Percentiles rank a stretch among this genome's conserved stretches.
These are phyloP conservation scores for Calocybe gangraenosa DNA, from an alignment of 768 basidiomycete genomes.

Conservation along the genomic window DNA sequence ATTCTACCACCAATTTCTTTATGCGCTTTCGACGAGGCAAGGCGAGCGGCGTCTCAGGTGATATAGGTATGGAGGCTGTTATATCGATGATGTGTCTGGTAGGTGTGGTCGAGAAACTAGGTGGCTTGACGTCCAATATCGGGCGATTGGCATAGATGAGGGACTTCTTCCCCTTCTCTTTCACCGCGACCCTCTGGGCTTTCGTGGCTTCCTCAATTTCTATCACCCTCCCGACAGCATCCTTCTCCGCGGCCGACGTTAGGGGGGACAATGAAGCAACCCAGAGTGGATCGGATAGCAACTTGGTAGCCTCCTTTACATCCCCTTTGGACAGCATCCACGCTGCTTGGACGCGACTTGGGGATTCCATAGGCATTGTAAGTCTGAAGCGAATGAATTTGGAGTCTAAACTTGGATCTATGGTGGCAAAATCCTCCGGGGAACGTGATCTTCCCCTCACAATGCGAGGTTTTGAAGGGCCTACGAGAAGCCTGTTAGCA, in stretches of 20 bases:
- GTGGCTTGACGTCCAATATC: slow-evolving; percentile 40
- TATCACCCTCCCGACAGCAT: slow-evolving; percentile 56
- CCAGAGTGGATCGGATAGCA: slow-evolving; percentile 59
- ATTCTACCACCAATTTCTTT: slow-evolving; percentile 60
- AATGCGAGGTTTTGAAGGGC: slow-evolving; percentile 50
- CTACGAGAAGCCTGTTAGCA: slow-evolving; percentile 32
- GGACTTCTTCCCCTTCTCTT: slow-evolving; percentile 79
- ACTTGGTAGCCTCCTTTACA: slow-evolving; percentile 51
- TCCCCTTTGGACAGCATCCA: slow-evolving; percentile 64
- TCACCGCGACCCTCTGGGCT: slow-evolving; percentile 58
- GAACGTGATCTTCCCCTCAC: slow-evolving; percentile 43
- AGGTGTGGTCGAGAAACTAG: slow-evolving; percentile 34
- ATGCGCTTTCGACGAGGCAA: slow-evolving; percentile 49
- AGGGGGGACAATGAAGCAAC: slow-evolving; percentile 28
- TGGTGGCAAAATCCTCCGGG: slow-evolving; percentile 22
- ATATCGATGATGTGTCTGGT: slow-evolving; percentile 35
- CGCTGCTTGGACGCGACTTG: slow-evolving; percentile 51
- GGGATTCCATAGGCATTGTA: slow-evolving; percentile 50
- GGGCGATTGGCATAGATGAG: slow-evolving; percentile 73
- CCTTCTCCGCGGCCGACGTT: slow-evolving; percentile 20
- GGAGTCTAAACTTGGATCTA: slow-evolving; percentile 30
- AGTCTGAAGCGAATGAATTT: slow-evolving; percentile 59
- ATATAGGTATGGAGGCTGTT: slow-evolving; percentile 25
- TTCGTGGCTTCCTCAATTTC: slow-evolving; percentile 73
- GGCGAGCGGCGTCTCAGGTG: slow-evolving; percentile 31